Base-by-base conservation (phyloP, 2,329 filamentous ascomycete species). In the Paracoccidioides lutzii region DNA sequence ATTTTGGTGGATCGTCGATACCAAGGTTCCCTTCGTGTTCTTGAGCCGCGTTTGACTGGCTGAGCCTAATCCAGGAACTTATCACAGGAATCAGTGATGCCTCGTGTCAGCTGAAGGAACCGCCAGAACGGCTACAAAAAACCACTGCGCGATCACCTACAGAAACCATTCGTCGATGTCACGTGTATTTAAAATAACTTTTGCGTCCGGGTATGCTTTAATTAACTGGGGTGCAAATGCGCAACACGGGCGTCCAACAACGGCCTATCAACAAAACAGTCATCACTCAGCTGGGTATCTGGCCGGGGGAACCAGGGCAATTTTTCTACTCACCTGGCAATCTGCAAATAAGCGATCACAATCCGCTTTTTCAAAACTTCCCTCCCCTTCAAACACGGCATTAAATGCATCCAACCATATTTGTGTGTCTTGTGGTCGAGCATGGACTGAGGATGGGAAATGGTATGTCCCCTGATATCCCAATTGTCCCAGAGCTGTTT, bases 121-220 rank as follows among this genome's bases (percentile, higher is more conserved):
- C 22, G 5, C 5, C n/a, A 8, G 15, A 40, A n/a, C 7, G 14
- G 10, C n/a, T 40, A 9, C 35, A 22, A 15, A 6, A n/a, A 22
- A 7, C 28, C 22, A 6, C 38, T 0, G 2, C 8, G 3, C 5
- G 22, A 40, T 41, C 53, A 65, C 65, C 35, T 68, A 78, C 59
- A 73, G 73, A 63, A 78, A 74, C 81, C 83, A 87, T 44, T 80
- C 79, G 66, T 86, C 76, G 41, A 85, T 79, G 56, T 85, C 81
- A 49, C 83, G 78, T 55, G 78, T 83, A 14, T 82, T 84, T 59
- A 88, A 73, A 49, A 88, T 77, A 53, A 87, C 80, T 69, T 87
- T 87, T 56, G 84, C 84, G 55, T 87, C 81, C 1, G 84, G 84
- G 65, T 87, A 88, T n/a, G 83, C 81, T 64, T 83, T 80, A 59